phyloP scores from a whole-genome alignment of 2,329 filamentous ascomycete genomes.

The Meredithiella fracta region DNA sequence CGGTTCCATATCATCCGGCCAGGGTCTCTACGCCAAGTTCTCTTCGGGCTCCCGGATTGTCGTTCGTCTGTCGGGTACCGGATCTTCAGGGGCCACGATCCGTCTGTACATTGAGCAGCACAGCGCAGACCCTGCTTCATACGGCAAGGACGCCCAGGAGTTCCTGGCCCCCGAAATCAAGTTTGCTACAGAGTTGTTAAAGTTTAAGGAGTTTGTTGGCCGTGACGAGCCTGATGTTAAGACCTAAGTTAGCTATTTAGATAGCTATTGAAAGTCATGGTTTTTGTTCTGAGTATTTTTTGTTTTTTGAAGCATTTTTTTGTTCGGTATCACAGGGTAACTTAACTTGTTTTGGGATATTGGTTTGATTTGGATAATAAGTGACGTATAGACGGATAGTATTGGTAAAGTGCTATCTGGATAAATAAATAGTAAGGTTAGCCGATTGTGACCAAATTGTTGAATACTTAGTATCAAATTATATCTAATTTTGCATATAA shows the following conservation, averaged over 20 bases:
- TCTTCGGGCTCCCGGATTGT: conserved; percentile 90
- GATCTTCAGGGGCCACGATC: conserved; percentile 89
- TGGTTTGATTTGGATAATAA: conserved; percentile 5
- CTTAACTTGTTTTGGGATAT: neutral
- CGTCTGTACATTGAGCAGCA: conserved; percentile 96
- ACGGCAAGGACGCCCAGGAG: conserved; percentile 71
- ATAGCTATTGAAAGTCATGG: neutral
- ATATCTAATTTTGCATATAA: too few species aligned
- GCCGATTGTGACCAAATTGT: conserved; percentile 4
- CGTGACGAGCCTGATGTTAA: conserved; percentile 90
- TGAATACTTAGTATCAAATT: too few species aligned
- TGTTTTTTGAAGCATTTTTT: neutral
- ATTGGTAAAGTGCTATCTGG: neutral
- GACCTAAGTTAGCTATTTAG: conserved; percentile 43
- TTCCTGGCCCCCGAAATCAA: conserved; percentile 84
- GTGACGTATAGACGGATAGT: conserved; percentile 1
- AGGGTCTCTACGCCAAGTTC: conserved; percentile 89
- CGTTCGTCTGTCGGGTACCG: conserved; percentile 85
- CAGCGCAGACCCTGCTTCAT: conserved; percentile 63
- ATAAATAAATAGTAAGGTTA: conserved; percentile 4
- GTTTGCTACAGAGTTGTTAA: conserved; percentile 68
- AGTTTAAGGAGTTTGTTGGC: conserved; percentile 86
- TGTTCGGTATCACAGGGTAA: neutral
- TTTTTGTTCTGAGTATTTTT: neutral
- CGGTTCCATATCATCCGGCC: conserved; percentile 85